phyloP scores from a whole-genome alignment of 805 yeast genomes.

The Candida sithepensis region DNA sequence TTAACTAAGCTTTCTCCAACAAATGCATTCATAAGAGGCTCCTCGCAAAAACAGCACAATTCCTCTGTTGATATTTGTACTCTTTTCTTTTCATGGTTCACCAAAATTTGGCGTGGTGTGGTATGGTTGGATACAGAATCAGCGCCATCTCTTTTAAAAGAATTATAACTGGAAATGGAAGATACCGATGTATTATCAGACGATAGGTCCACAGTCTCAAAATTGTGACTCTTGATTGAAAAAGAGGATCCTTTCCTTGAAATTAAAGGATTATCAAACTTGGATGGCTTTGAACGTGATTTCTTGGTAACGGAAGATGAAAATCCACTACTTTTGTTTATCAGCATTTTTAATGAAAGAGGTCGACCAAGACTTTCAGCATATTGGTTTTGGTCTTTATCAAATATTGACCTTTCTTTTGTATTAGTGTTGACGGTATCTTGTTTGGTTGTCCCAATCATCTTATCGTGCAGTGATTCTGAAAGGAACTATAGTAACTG shows the following conservation, averaged over 20 bases:
- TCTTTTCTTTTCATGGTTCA: slow-evolving; percentile 3
- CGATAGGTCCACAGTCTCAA: background rate
- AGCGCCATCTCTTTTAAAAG: background rate
- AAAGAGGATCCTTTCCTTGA: background rate
- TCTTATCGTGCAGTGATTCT: too few species aligned
- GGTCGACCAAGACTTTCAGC: background rate
- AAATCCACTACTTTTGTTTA: background rate
- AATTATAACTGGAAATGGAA: background rate
- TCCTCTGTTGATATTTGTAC: slow-evolving; percentile 10
- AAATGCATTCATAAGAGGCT: slow-evolving; percentile 35
- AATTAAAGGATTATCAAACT: background rate
- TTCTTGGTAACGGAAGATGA: background rate
- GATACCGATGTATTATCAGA: background rate
- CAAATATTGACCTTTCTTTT: too few species aligned
- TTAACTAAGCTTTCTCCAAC: slow-evolving; percentile 41
- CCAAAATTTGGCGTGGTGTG: background rate
- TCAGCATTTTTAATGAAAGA: background rate
- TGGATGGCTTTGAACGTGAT: background rate
- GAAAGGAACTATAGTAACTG: too few species aligned
- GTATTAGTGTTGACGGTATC: too few species aligned
- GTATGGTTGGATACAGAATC: background rate
- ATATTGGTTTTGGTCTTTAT: background rate
- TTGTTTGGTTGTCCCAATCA: too few species aligned
- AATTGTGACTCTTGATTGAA: background rate
- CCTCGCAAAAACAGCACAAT: slow-evolving; percentile 43